phyloP scores from a whole-genome alignment of 139 green algal species.

The Raphidocelis subcapitata region DNA sequence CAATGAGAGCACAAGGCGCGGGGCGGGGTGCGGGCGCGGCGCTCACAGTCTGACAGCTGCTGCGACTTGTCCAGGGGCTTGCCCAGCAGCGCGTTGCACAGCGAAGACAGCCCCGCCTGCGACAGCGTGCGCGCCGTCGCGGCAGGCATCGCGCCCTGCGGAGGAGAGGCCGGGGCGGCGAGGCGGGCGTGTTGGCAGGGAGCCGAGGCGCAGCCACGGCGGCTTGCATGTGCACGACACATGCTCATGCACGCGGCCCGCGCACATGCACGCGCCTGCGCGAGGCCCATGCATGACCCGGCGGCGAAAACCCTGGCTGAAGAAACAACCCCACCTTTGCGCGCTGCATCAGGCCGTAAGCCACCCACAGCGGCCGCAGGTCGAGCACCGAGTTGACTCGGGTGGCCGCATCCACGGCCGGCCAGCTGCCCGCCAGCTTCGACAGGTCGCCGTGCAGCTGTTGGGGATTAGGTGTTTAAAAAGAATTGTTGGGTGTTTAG shows the following conservation, averaged over 20 bases:
- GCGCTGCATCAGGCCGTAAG: slow-evolving; percentile 2
- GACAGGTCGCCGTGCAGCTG: slow-evolving; percentile 40
- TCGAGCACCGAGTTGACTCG: slow-evolving; percentile 42
- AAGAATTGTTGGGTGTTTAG: too few relatives aligned
- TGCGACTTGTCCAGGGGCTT: slow-evolving; percentile 61
- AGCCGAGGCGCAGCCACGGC: too few relatives aligned
- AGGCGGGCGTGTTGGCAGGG: too few relatives aligned
- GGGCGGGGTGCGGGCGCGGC: too few relatives aligned
- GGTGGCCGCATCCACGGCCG: slow-evolving; percentile 35
- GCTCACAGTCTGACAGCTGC: slow-evolving; percentile 57
- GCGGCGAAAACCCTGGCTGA: slow-evolving; percentile 6
- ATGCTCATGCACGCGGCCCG: too few relatives aligned
- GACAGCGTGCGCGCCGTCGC: background rate
- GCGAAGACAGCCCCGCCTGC: slow-evolving; percentile 41
- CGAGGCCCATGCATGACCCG: too few relatives aligned
- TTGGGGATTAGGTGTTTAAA: too few relatives aligned
- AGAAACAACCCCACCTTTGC: slow-evolving; percentile 17
- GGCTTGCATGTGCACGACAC: too few relatives aligned
- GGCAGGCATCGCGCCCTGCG: too few relatives aligned
- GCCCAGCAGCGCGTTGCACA: slow-evolving; percentile 53
- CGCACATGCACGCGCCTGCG: too few relatives aligned
- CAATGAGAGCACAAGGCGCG: too few relatives aligned
- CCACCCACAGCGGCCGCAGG: slow-evolving; percentile 39
- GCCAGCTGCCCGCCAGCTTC: slow-evolving; percentile 54
- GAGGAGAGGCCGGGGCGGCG: too few relatives aligned